Evolutionary conservation across 2,329 filamentous ascomycete genomes (phyloP), one percentile per base, ranked within the genome.

Genomic region (Aureobasidium sp.): DNA sequence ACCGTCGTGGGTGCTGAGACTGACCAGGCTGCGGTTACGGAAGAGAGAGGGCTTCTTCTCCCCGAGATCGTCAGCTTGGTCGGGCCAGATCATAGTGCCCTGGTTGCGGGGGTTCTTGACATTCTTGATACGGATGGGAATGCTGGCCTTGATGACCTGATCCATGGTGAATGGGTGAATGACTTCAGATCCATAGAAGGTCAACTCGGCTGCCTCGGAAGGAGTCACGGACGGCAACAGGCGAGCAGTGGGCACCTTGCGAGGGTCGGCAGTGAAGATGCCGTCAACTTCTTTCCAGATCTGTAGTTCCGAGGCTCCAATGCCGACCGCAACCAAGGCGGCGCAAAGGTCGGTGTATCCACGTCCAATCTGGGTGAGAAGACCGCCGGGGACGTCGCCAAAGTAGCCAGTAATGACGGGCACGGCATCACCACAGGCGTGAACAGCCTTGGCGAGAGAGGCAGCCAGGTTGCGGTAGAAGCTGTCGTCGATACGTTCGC

Each of bases 121-220:
- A 71, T 95, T 95, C 80, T 94, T 94, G 77, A 94, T 94, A 67
- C 90, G 88, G 70, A 94, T 92, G 17, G 87, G 89, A 70, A 94
- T 94, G 57, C 87, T 87, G 0, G 90, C 90, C 70, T 80, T 81
- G 65, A 87, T 86, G 62, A 87, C 84, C 76, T 97, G 94, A 77
- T 97, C 93, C 92, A 99, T 97, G 69, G 94, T 99, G 73, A 97
- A 88, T 67, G 96, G 94, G 74, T 99, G 94, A 68, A 99, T 99
- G 72, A 99, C 94, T 75, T 99, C 94, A 64, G 92, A 80, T 63
- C 80, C 80, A 67, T 82, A 82, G 67, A 81, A 82, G 25, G 94
- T 97, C 78, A 99, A 80, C 75, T 99, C 94, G 14, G 94, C 93
- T 1, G 94, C 94, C 76, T 99, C 94, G 11, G 91, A 88, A 0